phyloP scores from a whole-genome alignment of 257 asterid genomes.

The Linderniella brevidens region DNA sequence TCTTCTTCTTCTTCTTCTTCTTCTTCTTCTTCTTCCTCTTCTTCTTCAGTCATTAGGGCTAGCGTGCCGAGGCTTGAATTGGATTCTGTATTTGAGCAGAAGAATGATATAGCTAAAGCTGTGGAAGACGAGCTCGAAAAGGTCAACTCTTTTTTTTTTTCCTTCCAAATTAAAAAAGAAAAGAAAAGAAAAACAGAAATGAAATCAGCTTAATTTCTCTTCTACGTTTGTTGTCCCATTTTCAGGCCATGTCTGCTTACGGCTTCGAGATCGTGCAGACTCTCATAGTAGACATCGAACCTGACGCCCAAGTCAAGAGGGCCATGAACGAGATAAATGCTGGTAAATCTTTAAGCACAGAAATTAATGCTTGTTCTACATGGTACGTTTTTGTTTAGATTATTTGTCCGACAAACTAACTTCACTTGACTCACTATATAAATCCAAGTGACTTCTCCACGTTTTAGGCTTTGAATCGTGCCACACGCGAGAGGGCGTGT shows the following conservation, averaged over 20 bases:
- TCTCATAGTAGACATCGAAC: constrained; percentile 26
- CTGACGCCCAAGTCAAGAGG: constrained; percentile 17
- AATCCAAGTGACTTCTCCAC: no score
- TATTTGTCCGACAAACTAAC: no score
- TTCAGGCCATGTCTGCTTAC: constrained; percentile 24
- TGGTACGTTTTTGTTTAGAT: no score
- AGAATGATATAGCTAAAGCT: constrained; percentile 26
- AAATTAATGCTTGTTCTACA: not conserved
- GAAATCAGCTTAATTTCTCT: not conserved
- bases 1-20: not conserved
- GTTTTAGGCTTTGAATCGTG: no score
- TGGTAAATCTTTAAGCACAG: constrained; percentile 4
- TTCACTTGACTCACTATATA: no score
- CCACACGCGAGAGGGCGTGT: no score
- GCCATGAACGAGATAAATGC: constrained; percentile 30
- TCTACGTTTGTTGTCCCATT: not conserved
- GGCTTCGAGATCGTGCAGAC: constrained; percentile 26
- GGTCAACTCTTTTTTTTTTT: constrained; percentile 9
- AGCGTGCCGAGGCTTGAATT: constrained; percentile 19
- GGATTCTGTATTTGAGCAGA: constrained; percentile 23
- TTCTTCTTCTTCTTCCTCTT: not conserved
- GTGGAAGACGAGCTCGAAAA: constrained; percentile 22
- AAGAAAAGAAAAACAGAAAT: not conserved
- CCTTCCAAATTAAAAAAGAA: not conserved
- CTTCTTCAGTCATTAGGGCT: constrained; percentile 17